Evolutionary conservation across 1,139 yeast species (phyloP).

Genomic region (Zygotorulaspora mrakii): DNA sequence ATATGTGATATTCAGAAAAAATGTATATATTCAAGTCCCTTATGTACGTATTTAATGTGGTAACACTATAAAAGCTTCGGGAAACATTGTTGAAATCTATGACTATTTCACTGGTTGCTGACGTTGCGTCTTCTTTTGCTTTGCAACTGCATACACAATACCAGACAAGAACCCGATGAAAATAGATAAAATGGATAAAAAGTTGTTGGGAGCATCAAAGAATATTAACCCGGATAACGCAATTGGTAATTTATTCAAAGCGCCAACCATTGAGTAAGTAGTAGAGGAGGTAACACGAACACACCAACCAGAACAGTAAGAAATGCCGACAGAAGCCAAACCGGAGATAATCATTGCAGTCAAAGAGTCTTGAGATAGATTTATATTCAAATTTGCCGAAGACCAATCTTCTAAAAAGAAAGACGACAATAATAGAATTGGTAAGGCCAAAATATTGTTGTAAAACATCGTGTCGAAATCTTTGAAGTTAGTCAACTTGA

Average conservation of each 20-base stretch:
- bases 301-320: slow-evolving; percentile 99
- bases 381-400: slow-evolving; percentile 60
- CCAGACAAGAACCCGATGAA: slow-evolving; percentile 93
- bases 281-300: slow-evolving; percentile 98
- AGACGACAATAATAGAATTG: slow-evolving; percentile 74
- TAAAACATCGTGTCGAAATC: slow-evolving; percentile 98
- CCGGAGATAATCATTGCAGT: slow-evolving; percentile 92
- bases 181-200: slow-evolving; percentile 86
- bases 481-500: slow-evolving; percentile 92
- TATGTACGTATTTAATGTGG: not conserved
- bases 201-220: slow-evolving; percentile 92
- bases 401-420: slow-evolving; percentile 91
- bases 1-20: too few species aligned
- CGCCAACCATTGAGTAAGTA: slow-evolving; percentile 98
- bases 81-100: too few species aligned
- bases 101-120: slow-evolving; percentile 13
- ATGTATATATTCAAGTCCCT: too few species aligned
- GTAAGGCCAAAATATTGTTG: slow-evolving; percentile 89
- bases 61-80: too few species aligned
- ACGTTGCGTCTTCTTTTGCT: slow-evolving; percentile 59
- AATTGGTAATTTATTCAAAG: slow-evolving; percentile 94
- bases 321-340: slow-evolving; percentile 89
- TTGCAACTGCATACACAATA: slow-evolving; percentile 88
- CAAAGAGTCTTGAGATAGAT: slow-evolving; percentile 71
- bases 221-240: slow-evolving; percentile 91